phyloP scores from a whole-genome alignment of 176 grass and related monocot genomes.

The Dactylis glomerata region DNA sequence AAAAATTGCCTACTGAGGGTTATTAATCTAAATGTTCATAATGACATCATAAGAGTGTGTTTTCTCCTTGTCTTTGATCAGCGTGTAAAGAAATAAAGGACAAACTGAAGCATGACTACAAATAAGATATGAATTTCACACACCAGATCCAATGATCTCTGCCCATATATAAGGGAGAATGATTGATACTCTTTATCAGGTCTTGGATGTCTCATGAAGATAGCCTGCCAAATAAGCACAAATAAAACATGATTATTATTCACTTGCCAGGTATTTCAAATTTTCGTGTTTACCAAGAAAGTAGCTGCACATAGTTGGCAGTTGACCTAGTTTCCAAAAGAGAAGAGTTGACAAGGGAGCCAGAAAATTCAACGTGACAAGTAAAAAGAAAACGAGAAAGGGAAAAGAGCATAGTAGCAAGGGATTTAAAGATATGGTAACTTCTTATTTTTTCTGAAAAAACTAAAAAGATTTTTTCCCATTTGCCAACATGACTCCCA shows the following conservation, averaged over 20 bases:
- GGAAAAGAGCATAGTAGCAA: background rate
- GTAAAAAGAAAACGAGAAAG: background rate
- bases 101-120: background rate
- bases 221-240: conserved; percentile 46
- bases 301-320: background rate
- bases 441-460: background rate
- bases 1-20: conserved; percentile 25
- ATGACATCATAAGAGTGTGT: background rate
- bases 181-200: conserved; percentile 90
- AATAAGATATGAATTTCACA: conserved; percentile 22
- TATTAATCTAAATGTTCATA: background rate
- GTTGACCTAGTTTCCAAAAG: background rate
- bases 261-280: background rate
- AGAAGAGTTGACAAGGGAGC: background rate
- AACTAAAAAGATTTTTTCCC: background rate
- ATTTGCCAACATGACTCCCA: background rate
- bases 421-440: too few species aligned
- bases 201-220: conserved; percentile 69
- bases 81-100: background rate
- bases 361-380: background rate
- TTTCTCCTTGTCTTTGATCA: background rate
- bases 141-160: conserved; percentile 84
- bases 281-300: conserved; percentile 4
- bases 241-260: background rate
- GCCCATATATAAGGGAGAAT: conserved; percentile 77